Percentiles rank a stretch among this genome's conserved stretches.
These are phyloP conservation scores for Pythium brassicae DNA, from an alignment of 352 stramenopile species.

Conservation along the genomic window DNA sequence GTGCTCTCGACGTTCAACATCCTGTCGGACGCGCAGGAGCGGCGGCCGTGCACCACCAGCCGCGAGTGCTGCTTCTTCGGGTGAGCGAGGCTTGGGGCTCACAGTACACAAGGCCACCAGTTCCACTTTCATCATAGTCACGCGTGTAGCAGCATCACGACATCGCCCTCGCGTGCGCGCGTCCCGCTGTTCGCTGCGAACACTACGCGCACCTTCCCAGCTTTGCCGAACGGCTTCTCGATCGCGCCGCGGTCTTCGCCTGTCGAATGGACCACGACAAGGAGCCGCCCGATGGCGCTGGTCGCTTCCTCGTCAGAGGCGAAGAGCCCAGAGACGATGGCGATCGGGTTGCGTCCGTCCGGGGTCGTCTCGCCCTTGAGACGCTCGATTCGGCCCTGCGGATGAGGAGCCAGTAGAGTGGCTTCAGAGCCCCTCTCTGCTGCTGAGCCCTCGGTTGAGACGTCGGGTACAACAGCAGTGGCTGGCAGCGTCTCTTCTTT, in stretches of 20 bases:
- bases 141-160: background rate
- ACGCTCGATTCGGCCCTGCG: slow-evolving; percentile 40
- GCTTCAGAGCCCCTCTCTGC: background rate
- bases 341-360: slow-evolving; percentile 59
- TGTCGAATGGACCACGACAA: slow-evolving; percentile 20
- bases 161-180: slow-evolving; percentile 34
- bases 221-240: slow-evolving; percentile 75
- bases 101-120: no score
- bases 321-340: slow-evolving; percentile 59
- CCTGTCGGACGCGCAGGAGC: slow-evolving; percentile 11
- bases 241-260: slow-evolving; percentile 27
- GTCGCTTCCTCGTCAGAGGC: slow-evolving; percentile 34
- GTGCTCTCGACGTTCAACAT: slow-evolving; percentile 22
- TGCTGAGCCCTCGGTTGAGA: background rate
- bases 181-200: slow-evolving; percentile 46
- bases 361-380: slow-evolving; percentile 65
- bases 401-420: background rate
- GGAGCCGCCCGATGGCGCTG: slow-evolving; percentile 19
- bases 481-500: background rate
- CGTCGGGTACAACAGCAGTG: no score
- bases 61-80: slow-evolving; percentile 51
- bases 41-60: slow-evolving; percentile 25
- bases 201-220: slow-evolving; percentile 61
- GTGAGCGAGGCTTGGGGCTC: slow-evolving; percentile 3
- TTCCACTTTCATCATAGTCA: background rate